phyloP scores from a whole-genome alignment of 2,329 filamentous ascomycete genomes.

The Cladosporium oxysporum region DNA sequence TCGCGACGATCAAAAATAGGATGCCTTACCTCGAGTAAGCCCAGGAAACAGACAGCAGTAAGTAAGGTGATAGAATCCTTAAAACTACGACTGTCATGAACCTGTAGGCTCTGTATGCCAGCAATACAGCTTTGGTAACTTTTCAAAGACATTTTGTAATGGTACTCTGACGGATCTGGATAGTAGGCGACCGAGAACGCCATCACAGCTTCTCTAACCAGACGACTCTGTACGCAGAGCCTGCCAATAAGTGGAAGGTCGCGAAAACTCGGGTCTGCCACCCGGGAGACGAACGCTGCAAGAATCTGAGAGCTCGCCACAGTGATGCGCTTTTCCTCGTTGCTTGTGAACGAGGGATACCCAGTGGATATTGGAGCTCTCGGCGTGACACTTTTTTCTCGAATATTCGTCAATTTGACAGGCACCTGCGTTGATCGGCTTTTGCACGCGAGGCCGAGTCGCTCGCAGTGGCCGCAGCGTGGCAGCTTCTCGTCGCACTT shows the following conservation, averaged over 20 bases:
- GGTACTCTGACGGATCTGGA: neutral
- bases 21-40: neutral
- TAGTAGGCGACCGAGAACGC: slow-evolving; percentile 22
- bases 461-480: slow-evolving; percentile 85
- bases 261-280: slow-evolving; percentile 20
- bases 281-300: slow-evolving; percentile 19
- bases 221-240: slow-evolving; percentile 21
- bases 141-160: slow-evolving; percentile 21
- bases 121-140: slow-evolving; percentile 25
- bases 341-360: slow-evolving; percentile 23
- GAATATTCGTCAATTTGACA: neutral
- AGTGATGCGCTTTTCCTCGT: slow-evolving; percentile 21
- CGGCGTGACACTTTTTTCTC: neutral
- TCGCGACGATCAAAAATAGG: neutral
- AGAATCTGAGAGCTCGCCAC: slow-evolving; percentile 19
- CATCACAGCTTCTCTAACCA: slow-evolving; percentile 25
- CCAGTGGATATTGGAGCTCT: slow-evolving; percentile 22
- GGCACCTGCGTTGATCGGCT: slow-evolving; percentile 12
- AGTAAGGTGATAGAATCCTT: neutral
- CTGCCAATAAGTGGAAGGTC: slow-evolving; percentile 21
- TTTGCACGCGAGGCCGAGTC: slow-evolving; percentile 38
- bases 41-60: neutral
- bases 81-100: neutral
- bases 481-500: slow-evolving; percentile 93
- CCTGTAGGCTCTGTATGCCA: slow-evolving; percentile 8